phyloP scores from a whole-genome alignment of 805 yeast genomes.

The Hanseniaspora opuntiae region DNA sequence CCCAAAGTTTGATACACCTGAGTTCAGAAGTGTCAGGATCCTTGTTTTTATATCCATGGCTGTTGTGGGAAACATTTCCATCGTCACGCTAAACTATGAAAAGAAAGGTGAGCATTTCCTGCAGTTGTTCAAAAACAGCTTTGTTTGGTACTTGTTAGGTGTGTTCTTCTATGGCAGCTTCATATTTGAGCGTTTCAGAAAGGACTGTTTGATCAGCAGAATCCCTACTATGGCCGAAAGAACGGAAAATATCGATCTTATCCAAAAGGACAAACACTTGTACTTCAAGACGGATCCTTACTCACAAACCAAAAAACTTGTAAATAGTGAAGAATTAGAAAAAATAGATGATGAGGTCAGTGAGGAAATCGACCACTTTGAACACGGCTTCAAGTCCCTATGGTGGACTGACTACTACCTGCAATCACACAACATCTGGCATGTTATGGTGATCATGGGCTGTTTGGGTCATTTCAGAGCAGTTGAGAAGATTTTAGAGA shows the following conservation, averaged over 20 bases:
- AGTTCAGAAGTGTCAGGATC: conserved; percentile 65
- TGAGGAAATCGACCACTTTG: conserved; percentile 19
- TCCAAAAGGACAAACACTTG: conserved; percentile 22
- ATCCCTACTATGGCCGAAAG: conserved; percentile 28
- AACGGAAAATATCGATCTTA: conserved; percentile 21
- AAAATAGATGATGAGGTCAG: background rate
- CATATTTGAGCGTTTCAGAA: conserved; percentile 79
- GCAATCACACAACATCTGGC: conserved; percentile 88
- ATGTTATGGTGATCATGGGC: conserved; percentile 76
- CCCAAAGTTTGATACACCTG: conserved; percentile 81
- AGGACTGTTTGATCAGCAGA: conserved; percentile 47
- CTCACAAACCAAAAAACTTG: background rate
- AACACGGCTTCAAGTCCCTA: conserved; percentile 35
- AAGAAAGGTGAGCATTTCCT: conserved; percentile 23
- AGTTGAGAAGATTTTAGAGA: background rate
- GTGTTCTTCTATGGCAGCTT: conserved; percentile 77
- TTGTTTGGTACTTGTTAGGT: conserved; percentile 63
- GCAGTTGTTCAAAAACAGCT: conserved; percentile 43
- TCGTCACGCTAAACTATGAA: conserved; percentile 18
- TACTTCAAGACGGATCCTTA: conserved; percentile 34
- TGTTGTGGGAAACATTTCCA: conserved; percentile 56
- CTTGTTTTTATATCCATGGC: conserved; percentile 70
- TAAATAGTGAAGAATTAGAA: background rate
- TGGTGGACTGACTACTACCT: conserved; percentile 77
- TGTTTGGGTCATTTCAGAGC: conserved; percentile 80